Conservation (phyloP, 192 early-diverging fungal species). For the Backusella parvicylindrica region DNA sequence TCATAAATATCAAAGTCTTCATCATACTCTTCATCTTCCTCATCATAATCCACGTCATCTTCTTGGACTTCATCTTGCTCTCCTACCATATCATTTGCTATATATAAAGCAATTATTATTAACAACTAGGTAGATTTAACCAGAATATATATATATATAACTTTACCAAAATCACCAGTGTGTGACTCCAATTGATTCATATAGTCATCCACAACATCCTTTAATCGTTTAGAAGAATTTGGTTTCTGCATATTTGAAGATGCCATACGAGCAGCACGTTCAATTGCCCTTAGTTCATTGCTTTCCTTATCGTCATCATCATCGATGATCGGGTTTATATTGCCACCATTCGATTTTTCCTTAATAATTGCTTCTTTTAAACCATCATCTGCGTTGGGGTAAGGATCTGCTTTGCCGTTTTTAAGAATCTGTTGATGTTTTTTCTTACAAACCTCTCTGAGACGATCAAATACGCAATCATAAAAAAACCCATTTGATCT, state of each 20-base stretch:
- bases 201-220: conserved; percentile 5
- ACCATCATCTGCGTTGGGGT: not conserved
- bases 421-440: not conserved
- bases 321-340: not conserved
- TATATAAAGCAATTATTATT: not conserved
- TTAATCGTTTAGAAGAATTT: not conserved
- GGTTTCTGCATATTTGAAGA: not conserved
- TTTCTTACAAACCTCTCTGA: not conserved
- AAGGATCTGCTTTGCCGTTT: not conserved
- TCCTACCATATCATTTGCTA: not conserved
- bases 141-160: not conserved
- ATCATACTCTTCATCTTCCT: not conserved
- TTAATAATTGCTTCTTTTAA: not conserved
- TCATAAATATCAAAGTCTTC: conserved; percentile 2
- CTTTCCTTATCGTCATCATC: not conserved
- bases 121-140: too few relatives aligned
- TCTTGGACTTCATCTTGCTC: not conserved
- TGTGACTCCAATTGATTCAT: not conserved
- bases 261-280: not conserved
- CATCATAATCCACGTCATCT: not conserved
- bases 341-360: not conserved
- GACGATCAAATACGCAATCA: not conserved
- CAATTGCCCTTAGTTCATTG: not conserved
- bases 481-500: conserved; percentile 28
- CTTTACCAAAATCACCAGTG: not conserved